Evolutionary conservation across 805 yeast species (phyloP), one percentile per base, ranked within the genome.

Genomic region (Wickerhamomyces alni): DNA sequence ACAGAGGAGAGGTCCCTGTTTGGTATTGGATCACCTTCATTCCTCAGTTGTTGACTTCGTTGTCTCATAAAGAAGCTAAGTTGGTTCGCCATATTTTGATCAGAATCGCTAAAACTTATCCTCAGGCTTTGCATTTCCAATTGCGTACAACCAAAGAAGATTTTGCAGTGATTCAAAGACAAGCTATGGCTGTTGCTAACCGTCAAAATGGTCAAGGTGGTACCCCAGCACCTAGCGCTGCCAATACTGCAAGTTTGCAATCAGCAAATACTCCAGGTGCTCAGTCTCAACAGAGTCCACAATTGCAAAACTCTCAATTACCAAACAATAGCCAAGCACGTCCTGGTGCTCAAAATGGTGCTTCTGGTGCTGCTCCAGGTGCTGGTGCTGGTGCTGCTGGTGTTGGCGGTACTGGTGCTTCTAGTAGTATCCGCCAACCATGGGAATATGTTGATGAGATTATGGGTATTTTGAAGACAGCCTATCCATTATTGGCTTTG

Each of bases 1-100:
- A 87, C 59, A 77, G 89, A 46, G 97, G 98, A 17, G 99, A 94
- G 47, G 87, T 87, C 31, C 99, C 99, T 5, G 96, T 91, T 2
- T 93, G 99, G 99, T 91, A 91, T 61, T 93, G 98, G 98, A 87
- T 93, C 33, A 87, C 98, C 0, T 93, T 84, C 54, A 88, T 93
- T 49, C 99, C 99, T 3, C 99, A 94, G 62, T 69, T 93, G 43
- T 68, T 93, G 50, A 82, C 96, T 0, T 82, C 96, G 0, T 68
- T 93, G 44, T 86, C 97, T 1, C 95, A 88, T 51, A 83, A 80
- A 51, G 98, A 93, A 58, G 98, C 97, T 0, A 74, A 77, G 40
- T 70, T 88, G 59, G 96, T 91, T 2, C 81, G 96, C 44, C 88
- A 81, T 52, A 84, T 93, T 33, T 71, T 93, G 57, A 84, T 88